A percentile compares a stretch with the other conserved stretches of the same genome.
These are phyloP conservation scores for Pyrenochaeta sp. DNA, from an alignment of 2,329 filamentous ascomycete genomes.

Conservation along the genomic window DNA sequence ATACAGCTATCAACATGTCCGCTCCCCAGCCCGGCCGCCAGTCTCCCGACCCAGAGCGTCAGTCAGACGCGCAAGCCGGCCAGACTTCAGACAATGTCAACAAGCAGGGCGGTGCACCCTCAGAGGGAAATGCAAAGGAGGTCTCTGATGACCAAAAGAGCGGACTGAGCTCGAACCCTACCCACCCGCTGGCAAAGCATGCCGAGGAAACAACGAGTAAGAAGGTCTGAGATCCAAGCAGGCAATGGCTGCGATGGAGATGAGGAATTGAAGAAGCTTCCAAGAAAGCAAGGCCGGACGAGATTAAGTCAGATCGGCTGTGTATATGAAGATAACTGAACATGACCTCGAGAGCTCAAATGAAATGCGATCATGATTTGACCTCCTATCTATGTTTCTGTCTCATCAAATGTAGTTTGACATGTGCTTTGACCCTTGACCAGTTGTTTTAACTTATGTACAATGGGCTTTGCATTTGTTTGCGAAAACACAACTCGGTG, in stretches of 20 bases:
- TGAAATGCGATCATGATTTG: no score
- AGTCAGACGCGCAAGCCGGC: slow-evolving; percentile 70
- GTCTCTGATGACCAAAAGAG: slow-evolving; percentile 58
- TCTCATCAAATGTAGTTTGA: no score
- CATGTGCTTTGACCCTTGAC: no score
- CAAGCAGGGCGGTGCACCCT: slow-evolving; percentile 56
- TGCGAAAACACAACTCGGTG: no score
- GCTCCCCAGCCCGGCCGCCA: slow-evolving; percentile 72
- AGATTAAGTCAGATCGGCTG: neutral
- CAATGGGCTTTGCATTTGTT: no score
- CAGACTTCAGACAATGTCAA: slow-evolving; percentile 66
- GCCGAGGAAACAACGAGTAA: slow-evolving; percentile 70
- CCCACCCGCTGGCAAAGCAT: slow-evolving; percentile 68
- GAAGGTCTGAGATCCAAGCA: slow-evolving; percentile 29
- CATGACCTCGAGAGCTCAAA: no score
- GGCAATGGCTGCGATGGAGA: neutral
- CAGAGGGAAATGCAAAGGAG: slow-evolving; percentile 56
- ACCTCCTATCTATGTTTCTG: no score
- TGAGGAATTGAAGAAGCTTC: neutral
- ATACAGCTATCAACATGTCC: slow-evolving; percentile 64
- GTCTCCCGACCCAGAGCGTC: slow-evolving; percentile 77
- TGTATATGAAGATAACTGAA: no score
- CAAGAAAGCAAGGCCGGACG: no score
- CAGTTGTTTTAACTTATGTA: no score
- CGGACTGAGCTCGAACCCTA: slow-evolving; percentile 68